These are phyloP conservation scores for Eutrema japonicum DNA, from an alignment of 345 rosid genomes.

Conservation along the genomic window DNA sequence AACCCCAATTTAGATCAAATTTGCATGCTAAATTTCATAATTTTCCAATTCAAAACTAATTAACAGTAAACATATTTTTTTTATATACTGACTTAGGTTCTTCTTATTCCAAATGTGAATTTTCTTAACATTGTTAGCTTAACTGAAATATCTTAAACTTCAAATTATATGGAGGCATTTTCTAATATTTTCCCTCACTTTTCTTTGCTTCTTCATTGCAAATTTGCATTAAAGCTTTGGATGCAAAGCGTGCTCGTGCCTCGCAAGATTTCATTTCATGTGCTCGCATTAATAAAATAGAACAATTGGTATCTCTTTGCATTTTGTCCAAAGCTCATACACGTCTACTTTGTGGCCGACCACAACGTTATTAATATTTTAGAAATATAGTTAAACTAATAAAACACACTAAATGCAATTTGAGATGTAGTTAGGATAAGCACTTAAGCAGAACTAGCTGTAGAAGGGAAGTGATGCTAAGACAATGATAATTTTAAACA, in stretches of 20 bases:
- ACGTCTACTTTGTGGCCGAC: constrained; percentile 44
- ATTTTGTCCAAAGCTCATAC: constrained; percentile 26
- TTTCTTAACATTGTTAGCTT: not conserved
- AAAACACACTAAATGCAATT: not conserved
- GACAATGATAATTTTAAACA: not conserved
- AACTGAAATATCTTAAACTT: not conserved
- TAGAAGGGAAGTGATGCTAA: not conserved
- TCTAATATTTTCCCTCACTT: constrained; percentile 4
- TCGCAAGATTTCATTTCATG: constrained; percentile 32
- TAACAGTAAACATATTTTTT: too few relatives aligned
- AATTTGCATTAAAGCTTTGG: constrained; percentile 27
- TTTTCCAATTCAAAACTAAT: too few relatives aligned
- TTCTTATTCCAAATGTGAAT: too few relatives aligned
- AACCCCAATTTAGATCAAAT: too few relatives aligned
- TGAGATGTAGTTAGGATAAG: not conserved
- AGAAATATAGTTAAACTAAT: not conserved
- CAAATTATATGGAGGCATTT: not conserved
- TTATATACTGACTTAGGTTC: not conserved
- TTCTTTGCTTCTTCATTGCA: constrained; percentile 29
- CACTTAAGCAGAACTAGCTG: not conserved
- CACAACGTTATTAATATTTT: constrained; percentile 19
- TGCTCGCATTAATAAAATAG: constrained; percentile 14
- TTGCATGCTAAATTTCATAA: too few relatives aligned
- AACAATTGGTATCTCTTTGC: constrained; percentile 18
- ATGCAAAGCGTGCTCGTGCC: constrained; percentile 42